Conservation (phyloP, 345 rosid species). For the Bruguiera gymnorhiza region DNA sequence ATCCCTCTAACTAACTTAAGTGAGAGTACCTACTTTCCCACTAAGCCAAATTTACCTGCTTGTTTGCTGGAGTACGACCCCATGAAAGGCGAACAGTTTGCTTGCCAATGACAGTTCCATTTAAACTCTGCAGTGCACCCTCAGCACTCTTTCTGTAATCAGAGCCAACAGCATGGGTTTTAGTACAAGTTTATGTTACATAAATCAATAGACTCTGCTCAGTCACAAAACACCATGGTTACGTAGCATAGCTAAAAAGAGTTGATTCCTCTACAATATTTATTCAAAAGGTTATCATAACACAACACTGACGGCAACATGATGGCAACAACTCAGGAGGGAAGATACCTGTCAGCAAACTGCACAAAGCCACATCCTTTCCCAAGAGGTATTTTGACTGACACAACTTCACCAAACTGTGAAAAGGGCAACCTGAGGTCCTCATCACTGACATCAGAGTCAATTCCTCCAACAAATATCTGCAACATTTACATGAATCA, state of each 20-base stretch:
- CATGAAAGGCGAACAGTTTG: conserved; percentile 94
- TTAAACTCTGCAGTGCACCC: conserved; percentile 70
- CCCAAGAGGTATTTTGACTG: conserved; percentile 90
- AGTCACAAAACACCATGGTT: too few relatives aligned
- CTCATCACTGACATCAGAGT: conserved; percentile 75
- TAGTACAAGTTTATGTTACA: background rate
- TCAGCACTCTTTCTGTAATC: conserved; percentile 76
- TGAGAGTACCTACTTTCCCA: conserved; percentile 2
- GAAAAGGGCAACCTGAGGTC: conserved; percentile 82
- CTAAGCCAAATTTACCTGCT: conserved; percentile 49
- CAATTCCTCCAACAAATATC: conserved; percentile 97
- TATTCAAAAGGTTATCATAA: background rate
- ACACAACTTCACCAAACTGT: conserved; percentile 79
- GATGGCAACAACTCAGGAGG: background rate
- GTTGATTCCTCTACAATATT: background rate
- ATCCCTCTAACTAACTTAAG: background rate
- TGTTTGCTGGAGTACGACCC: conserved; percentile 85
- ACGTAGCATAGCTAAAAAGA: background rate
- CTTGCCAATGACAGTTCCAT: conserved; percentile 77
- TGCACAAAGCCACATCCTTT: conserved; percentile 97
- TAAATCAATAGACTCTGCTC: background rate
- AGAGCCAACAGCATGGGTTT: conserved; percentile 2
- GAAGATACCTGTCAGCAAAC: conserved; percentile 59
- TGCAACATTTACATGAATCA: conserved; percentile 30
- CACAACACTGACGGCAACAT: background rate